Base-by-base conservation (phyloP, 1,284 basidiomycete genomes). In the Fomes fomentarius region DNA sequence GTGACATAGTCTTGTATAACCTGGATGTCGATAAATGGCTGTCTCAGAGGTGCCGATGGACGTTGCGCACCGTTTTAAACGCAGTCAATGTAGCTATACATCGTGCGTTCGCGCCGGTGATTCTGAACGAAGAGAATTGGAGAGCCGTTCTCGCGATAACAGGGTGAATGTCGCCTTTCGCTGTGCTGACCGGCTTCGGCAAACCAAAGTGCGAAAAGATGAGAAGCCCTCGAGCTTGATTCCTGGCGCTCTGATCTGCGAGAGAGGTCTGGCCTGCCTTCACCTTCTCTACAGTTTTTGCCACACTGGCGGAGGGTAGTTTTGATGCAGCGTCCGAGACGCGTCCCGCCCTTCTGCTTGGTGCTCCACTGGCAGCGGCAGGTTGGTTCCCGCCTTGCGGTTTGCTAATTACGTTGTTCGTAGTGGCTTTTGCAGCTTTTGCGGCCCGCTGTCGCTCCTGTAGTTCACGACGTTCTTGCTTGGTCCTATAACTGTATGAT, bases 1-100 rank as follows among this genome's bases (percentile, higher is more conserved):
- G 93, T 94, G 35, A 79, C 77, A 72, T 95, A 95, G 71, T 91
- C 88, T 78, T 90, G 84, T 51, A 96, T 94, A 51, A 95, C 88
- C 92, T 94, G 61, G 34, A 21, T 11, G 12, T 17, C 54, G 25
- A 50, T 56, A 40, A 51, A 51, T 37, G 31, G n/a, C 40, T 15
- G 19, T 39, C 15, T 39, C 35, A 39, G 44, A 28, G 54, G n/a
- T 39, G 17, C 45, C 24, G 40, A 21, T 30, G 21, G 25, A 45
- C n/a, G 50, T 44, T 25, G 76, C 83, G 38, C 63, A 93, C 93
- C 28, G 83, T 87, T 74, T 94, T 93, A 74, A 95, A 92, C 4
- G 89, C 86, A 34, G 82, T 85, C 56, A 95, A 71, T 51, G 90
- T 93, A n/a, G 92, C 90, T 48, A 95, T 93, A 71, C 91, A 93